Evolutionary conservation across 768 basidiomycete genomes (phyloP).

Genomic region (Auricularia heimuer): DNA sequence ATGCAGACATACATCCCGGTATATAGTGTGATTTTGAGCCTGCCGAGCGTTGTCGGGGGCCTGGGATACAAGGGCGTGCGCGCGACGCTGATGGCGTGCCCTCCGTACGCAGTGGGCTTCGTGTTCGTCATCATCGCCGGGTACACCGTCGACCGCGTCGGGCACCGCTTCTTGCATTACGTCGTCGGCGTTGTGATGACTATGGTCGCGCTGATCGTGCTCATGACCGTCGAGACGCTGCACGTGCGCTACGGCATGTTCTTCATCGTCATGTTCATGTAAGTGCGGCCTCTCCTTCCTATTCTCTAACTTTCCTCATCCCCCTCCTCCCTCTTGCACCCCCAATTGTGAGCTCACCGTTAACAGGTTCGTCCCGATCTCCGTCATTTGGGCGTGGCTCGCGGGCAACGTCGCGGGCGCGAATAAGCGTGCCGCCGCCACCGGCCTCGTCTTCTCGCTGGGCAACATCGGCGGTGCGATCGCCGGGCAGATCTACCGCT

Average conservation of each 20-base stretch:
- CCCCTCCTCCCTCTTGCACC: constrained; percentile 1
- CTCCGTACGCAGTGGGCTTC: constrained; percentile 10
- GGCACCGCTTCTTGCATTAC: constrained; percentile 19
- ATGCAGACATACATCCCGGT: constrained; percentile 11
- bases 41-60: constrained; percentile 2
- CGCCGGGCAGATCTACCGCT: constrained; percentile 16
- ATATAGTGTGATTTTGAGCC: constrained; percentile 7
- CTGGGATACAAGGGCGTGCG: constrained; percentile 10
- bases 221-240: constrained; percentile 20
- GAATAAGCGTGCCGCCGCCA: constrained; percentile 19
- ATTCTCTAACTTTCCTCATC: too few relatives aligned
- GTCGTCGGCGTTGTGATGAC: constrained; percentile 13
- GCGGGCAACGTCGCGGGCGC: background rate
- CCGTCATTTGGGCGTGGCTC: background rate
- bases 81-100: constrained; percentile 13
- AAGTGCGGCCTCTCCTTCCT: constrained; percentile 3
- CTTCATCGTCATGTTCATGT: constrained; percentile 27
- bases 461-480: constrained; percentile 25
- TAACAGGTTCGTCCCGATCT: constrained; percentile 1
- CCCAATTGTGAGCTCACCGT: background rate
- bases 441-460: constrained; percentile 22
- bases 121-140: constrained; percentile 8
- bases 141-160: constrained; percentile 16
- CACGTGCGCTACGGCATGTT: constrained; percentile 24
- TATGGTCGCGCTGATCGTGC: constrained; percentile 20